phyloP scores from a whole-genome alignment of 2,329 filamentous ascomycete species.

The Xylaria sp. region DNA sequence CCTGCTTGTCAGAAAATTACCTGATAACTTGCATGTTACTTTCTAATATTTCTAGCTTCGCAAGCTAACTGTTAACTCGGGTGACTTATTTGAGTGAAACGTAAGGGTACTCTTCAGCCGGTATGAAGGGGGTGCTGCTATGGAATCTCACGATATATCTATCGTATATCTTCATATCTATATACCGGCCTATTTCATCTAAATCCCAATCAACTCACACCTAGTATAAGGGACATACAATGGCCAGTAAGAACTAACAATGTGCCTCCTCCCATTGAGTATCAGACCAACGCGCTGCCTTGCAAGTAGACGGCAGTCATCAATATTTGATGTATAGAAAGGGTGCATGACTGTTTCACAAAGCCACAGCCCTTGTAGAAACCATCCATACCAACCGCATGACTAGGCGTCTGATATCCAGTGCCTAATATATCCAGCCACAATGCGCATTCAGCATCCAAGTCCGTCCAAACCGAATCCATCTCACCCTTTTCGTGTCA shows the following conservation, averaged over 20 bases:
- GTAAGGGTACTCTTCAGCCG: too few species aligned
- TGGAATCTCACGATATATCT: neutral
- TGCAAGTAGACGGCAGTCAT: neutral
- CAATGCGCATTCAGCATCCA: constrained; percentile 12
- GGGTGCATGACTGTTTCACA: neutral
- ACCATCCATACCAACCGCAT: neutral
- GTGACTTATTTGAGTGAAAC: too few species aligned
- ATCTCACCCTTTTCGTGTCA: constrained; percentile 4
- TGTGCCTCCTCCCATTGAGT: neutral
- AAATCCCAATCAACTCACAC: neutral
- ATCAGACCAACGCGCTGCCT: neutral
- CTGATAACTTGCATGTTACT: neutral
- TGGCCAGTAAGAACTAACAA: too few species aligned
- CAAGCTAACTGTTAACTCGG: neutral
- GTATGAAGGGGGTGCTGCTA: too few species aligned
- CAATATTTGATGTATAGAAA: neutral
- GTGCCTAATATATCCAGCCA: neutral
- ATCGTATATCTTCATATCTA: neutral
- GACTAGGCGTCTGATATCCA: neutral
- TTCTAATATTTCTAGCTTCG: neutral
- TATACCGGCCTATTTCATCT: neutral
- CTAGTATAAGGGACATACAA: neutral
- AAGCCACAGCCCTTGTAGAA: constrained; percentile 6
- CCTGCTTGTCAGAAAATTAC: neutral
- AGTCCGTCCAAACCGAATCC: neutral